Percentiles rank a stretch among this genome's conserved stretches.
Conservation (phyloP, 257 asterid species). For the Petrea volubilis region DNA sequence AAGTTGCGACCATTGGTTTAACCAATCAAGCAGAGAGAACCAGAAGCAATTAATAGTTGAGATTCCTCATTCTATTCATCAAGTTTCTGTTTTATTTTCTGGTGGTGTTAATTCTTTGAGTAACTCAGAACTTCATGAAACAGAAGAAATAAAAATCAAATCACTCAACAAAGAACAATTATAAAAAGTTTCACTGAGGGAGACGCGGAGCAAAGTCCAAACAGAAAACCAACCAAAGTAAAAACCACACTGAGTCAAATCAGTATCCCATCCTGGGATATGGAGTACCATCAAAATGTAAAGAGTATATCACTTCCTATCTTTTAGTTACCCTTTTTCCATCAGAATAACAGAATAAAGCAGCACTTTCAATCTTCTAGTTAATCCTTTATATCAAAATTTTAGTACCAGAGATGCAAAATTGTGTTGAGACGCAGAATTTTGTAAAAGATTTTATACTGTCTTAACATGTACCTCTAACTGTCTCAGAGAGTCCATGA, state of each 20-base stretch:
- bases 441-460: constrained; percentile 26
- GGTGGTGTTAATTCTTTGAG: background rate
- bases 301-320: too few relatives aligned
- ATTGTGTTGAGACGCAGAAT: too few relatives aligned
- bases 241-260: background rate
- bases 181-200: background rate
- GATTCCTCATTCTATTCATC: background rate
- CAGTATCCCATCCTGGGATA: constrained; percentile 2
- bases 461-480: constrained; percentile 71
- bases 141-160: background rate
- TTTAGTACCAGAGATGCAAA: background rate
- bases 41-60: background rate
- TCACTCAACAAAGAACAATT: background rate
- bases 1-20: constrained; percentile 15
- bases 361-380: background rate
- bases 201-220: background rate
- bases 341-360: constrained; percentile 19
- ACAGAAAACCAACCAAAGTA: background rate
- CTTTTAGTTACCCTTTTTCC: constrained; percentile 13
- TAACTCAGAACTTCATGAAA: constrained; percentile 1
- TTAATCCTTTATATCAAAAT: background rate
- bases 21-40: constrained; percentile 20
- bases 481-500: constrained; percentile 78
- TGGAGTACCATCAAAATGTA: too few relatives aligned
- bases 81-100: background rate